Base-by-base conservation (phyloP, 2,329 filamentous ascomycete genomes). In the Ophiostoma perfectum region DNA sequence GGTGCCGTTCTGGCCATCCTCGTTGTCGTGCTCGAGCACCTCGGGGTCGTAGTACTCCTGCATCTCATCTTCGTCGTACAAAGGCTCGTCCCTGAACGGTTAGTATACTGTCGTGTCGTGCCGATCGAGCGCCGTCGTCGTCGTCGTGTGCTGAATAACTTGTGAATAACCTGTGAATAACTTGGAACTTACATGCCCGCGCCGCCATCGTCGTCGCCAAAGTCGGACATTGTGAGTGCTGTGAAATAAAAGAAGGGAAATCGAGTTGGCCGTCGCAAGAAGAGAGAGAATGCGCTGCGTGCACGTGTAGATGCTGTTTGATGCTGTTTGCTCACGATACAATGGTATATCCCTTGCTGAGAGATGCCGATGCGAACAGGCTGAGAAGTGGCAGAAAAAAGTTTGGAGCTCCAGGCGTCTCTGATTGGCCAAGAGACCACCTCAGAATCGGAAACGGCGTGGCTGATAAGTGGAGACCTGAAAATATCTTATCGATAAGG, bases 11-110 rank as follows among this genome's bases (percentile, higher is more conserved):
- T 83, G 83, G 39, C 81, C 83, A 41, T 81, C 81, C 38, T 83
- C 83, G 16, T 83, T 83, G 66, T 85, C 83, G 65, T 86, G 83
- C 70, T 87, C 83, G 69, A 82, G 80, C 67, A 81, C 79, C 69
- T 82, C 81, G 49, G 80, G 79, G 73, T 88, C 86, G 76, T 85
- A 87, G 76, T 81, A 84, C 71, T 87, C 84, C 73, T 82, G 81
- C 73, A 83, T 82, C 69, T 88, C 86, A 67, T 90, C 88, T 70
- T 92, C 89, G 72, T 93, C 88, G 81, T 87, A 90, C 75, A 87
- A 85, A 75, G 90, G 86, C 79, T 89, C 86, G 75, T 90, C 88
- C 73, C 87, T 90, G 9, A 4, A 11, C 14, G 14, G 42, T 45
- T 45, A 62, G 60, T 9, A 11, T 63, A 4, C 16, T 11, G 27